phyloP scores from a whole-genome alignment of 352 stramenopile genomes.

The Globisporangium ultimum region DNA sequence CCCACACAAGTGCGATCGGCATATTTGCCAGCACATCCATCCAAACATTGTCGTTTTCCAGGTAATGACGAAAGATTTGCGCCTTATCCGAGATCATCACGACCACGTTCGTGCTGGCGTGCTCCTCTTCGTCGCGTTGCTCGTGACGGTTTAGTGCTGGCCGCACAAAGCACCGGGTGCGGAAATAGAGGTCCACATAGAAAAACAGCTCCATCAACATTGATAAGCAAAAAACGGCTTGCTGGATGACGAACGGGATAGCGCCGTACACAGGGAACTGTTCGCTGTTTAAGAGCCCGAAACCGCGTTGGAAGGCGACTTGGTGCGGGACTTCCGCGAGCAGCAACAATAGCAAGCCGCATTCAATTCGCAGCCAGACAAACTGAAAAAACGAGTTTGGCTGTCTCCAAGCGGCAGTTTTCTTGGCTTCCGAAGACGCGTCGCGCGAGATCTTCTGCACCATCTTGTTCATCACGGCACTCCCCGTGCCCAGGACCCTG shows the following conservation, averaged over 20 bases:
- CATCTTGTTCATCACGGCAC: slow-evolving; percentile 26
- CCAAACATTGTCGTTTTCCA: slow-evolving; percentile 33
- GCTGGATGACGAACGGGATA: slow-evolving; percentile 33
- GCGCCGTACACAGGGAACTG: slow-evolving; percentile 18
- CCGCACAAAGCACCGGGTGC: slow-evolving; percentile 38
- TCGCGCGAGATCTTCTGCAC: slow-evolving; percentile 16
- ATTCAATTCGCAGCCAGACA: slow-evolving; percentile 26
- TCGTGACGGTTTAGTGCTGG: slow-evolving; percentile 14
- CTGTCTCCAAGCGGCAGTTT: slow-evolving; percentile 22
- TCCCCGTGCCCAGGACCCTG: slow-evolving; percentile 31
- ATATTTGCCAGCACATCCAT: slow-evolving; percentile 30
- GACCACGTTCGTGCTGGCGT: slow-evolving; percentile 11
- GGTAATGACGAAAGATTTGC: slow-evolving; percentile 34
- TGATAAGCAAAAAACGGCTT: slow-evolving; percentile 26
- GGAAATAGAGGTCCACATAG: slow-evolving; percentile 44
- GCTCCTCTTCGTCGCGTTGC: slow-evolving; percentile 15
- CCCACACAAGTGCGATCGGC: slow-evolving; percentile 54
- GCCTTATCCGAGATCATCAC: slow-evolving; percentile 12
- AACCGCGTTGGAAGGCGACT: slow-evolving; percentile 42
- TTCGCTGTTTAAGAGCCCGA: slow-evolving; percentile 32
- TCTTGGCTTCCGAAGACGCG: background rate
- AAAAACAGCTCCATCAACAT: slow-evolving; percentile 60
- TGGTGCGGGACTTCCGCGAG: slow-evolving; percentile 43
- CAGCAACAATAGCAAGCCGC: slow-evolving; percentile 28
- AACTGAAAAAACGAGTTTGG: slow-evolving; percentile 26